Conservation (phyloP, 176 grass and related monocot genomes). For the Dactylis glomerata region DNA sequence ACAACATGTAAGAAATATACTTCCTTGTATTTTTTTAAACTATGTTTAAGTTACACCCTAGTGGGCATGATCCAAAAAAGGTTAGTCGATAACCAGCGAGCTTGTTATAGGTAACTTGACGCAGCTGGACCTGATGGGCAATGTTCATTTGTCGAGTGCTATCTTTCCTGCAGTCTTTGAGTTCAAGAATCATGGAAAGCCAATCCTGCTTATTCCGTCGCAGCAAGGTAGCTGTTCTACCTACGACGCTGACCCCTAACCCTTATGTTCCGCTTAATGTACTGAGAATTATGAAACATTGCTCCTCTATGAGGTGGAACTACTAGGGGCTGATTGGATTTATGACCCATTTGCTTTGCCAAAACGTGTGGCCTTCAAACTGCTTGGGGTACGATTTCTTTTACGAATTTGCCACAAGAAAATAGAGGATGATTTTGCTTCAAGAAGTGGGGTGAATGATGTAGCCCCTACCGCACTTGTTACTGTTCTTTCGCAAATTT, state of each 20-base stretch:
- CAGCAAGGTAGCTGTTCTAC: neutral
- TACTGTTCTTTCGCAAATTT: neutral
- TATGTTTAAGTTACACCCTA: neutral
- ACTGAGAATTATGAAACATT: neutral
- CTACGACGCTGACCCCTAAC: constrained; percentile 51
- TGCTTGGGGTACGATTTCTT: neutral
- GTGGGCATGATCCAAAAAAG: neutral
- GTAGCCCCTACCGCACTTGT: neutral
- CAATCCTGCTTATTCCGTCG: constrained; percentile 33
- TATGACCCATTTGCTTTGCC: neutral
- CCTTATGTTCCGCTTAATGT: neutral
- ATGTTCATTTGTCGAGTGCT: constrained; percentile 28
- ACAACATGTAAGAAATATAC: constrained; percentile 26
- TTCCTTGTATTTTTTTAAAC: neutral
- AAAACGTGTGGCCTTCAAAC: neutral
- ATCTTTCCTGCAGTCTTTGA: constrained; percentile 26
- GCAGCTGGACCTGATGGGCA: constrained; percentile 40
- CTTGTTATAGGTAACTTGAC: constrained; percentile 41
- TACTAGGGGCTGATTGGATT: neutral
- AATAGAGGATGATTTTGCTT: neutral
- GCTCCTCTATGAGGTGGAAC: neutral
- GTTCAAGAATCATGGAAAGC: constrained; percentile 45
- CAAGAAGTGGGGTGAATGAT: neutral
- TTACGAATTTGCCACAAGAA: neutral
- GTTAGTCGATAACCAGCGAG: neutral